Percentiles rank a stretch among this genome's conserved stretches.
These are phyloP conservation scores for Pichia sp. DNA, from an alignment of 1,139 yeast genomes.

Conservation along the genomic window DNA sequence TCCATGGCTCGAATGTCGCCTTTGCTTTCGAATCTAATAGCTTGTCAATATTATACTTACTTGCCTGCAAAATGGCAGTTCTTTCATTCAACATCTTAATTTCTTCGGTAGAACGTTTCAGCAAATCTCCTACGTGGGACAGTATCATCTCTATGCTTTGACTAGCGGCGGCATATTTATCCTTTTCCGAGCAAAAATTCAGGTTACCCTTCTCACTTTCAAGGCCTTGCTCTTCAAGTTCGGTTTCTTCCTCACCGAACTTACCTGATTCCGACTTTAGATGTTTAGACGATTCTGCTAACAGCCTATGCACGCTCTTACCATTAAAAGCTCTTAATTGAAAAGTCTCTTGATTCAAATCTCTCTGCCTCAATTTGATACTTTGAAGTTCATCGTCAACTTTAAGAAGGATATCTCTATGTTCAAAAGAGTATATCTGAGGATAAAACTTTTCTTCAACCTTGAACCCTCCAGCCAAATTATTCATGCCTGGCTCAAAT, in stretches of 20 bases:
- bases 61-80: constrained; percentile 1
- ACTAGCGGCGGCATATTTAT: constrained; percentile 17
- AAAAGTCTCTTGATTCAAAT: constrained; percentile 22
- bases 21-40: constrained; percentile 23
- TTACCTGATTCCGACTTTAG: constrained; percentile 12
- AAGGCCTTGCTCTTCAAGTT: neutral
- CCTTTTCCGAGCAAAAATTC: constrained; percentile 6
- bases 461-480: constrained; percentile 34
- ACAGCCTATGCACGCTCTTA: constrained; percentile 23
- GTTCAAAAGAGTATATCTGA: constrained; percentile 38
- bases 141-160: constrained; percentile 11
- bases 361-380: constrained; percentile 5
- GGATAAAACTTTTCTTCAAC: constrained; percentile 41
- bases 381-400: constrained; percentile 25
- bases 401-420: constrained; percentile 17
- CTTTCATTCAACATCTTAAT: constrained; percentile 8
- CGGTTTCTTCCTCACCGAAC: constrained; percentile 7
- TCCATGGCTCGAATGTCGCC: constrained; percentile 31
- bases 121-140: constrained; percentile 18
- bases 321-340: constrained; percentile 34
- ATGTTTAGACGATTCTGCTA: constrained; percentile 6
- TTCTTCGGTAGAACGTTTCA: constrained; percentile 17
- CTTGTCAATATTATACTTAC: constrained; percentile 25
- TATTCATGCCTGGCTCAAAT: constrained; percentile 34
- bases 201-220: neutral